Conservation (phyloP, 441 rosid species). For the Gossypium lobatum region DNA sequence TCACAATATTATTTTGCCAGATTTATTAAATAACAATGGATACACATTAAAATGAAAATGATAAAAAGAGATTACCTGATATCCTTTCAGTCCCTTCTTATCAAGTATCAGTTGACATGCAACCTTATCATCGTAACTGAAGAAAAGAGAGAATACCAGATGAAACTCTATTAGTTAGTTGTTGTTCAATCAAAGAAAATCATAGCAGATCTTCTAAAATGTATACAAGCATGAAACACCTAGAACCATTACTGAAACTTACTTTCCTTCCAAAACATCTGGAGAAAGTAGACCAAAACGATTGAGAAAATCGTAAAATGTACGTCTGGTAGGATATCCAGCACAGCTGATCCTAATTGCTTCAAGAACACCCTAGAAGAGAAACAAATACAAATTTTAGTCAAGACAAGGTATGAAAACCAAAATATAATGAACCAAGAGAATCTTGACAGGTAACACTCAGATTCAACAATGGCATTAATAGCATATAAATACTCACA, state of each 20-base stretch:
- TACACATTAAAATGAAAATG: background rate
- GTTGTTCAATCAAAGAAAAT: background rate
- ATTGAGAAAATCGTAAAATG: constrained; percentile 93
- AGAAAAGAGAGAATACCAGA: constrained; percentile 20
- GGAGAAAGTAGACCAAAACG: constrained; percentile 99
- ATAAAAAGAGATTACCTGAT: constrained; percentile 60
- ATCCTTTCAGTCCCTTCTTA: constrained; percentile 86
- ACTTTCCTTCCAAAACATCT: constrained; percentile 96
- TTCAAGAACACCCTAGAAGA: constrained; percentile 90
- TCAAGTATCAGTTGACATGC: constrained; percentile 94
- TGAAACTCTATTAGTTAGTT: background rate
- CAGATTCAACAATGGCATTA: constrained; percentile 5
- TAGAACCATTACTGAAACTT: constrained; percentile 27
- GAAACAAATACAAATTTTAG: background rate
- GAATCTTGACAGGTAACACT: background rate
- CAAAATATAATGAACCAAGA: background rate
- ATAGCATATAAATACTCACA: constrained; percentile 55
- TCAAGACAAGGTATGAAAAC: background rate
- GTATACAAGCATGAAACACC: background rate
- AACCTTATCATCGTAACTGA: constrained; percentile 89
- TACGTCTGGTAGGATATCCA: constrained; percentile 97
- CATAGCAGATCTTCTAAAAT: constrained; percentile 4
- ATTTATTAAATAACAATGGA: constrained; percentile 7
- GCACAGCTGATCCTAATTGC: constrained; percentile 99
- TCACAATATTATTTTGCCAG: constrained; percentile 5